phyloP scores from a whole-genome alignment of 495 filamentous ascomycete species.

The Neurospora sp. region DNA sequence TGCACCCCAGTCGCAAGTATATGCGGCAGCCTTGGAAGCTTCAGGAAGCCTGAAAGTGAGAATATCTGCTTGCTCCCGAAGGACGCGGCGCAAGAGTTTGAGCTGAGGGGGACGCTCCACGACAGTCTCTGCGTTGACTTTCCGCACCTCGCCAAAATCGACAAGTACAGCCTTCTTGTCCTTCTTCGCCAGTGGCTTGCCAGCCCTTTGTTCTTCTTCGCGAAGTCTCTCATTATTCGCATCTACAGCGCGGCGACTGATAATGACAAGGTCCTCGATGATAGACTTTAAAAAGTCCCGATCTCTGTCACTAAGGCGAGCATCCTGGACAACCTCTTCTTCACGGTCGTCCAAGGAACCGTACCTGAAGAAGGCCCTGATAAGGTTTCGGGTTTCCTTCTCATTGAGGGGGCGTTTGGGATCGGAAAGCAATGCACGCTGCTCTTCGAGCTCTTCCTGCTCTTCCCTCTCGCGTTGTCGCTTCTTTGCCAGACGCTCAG shows the following conservation, averaged over 20 bases:
- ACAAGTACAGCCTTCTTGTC: slow-evolving; percentile 95
- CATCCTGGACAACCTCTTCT: slow-evolving; percentile 76
- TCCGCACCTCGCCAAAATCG: slow-evolving; percentile 81
- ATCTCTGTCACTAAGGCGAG: slow-evolving; percentile 72
- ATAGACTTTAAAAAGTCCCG: slow-evolving; percentile 60
- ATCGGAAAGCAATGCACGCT: slow-evolving; percentile 53
- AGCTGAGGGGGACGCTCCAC: slow-evolving; percentile 82
- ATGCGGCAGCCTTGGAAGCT: slow-evolving; percentile 76
- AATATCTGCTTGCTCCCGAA: slow-evolving; percentile 51
- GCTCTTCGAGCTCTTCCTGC: slow-evolving; percentile 48
- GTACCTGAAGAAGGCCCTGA: slow-evolving; percentile 76
- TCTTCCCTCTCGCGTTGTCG: slow-evolving; percentile 67
- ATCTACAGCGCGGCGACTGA: slow-evolving; percentile 59
- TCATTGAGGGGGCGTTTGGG: slow-evolving; percentile 78
- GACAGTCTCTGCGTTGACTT: slow-evolving; percentile 90
- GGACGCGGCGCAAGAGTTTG: slow-evolving; percentile 66
- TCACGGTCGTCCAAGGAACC: slow-evolving; percentile 78
- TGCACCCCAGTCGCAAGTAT: slow-evolving; percentile 81
- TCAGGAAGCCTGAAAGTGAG: slow-evolving; percentile 78
- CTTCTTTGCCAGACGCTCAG: slow-evolving; percentile 88
- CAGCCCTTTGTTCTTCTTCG: slow-evolving; percentile 59
- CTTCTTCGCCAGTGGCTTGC: slow-evolving; percentile 79
- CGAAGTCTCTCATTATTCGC: slow-evolving; percentile 57
- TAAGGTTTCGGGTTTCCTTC: slow-evolving; percentile 85
- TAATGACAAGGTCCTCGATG: slow-evolving; percentile 37